Evolutionary conservation across 768 basidiomycete species (phyloP).

Genomic region (Gelatoporia subvermispora): DNA sequence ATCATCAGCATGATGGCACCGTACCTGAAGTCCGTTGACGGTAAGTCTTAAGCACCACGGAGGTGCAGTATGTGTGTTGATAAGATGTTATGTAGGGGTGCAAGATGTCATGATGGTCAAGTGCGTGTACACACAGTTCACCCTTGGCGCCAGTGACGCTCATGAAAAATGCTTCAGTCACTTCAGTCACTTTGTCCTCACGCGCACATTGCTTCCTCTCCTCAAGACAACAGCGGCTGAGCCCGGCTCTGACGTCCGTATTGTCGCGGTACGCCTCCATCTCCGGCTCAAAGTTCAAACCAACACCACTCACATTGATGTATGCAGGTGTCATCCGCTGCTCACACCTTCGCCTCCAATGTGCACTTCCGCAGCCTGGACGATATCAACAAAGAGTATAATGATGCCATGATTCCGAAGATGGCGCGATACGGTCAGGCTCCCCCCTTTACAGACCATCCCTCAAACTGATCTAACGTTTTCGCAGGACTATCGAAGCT

Average conservation of each 20-base stretch:
- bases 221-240: slow-evolving; percentile 44
- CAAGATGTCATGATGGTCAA: slow-evolving; percentile 39
- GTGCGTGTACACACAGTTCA: slow-evolving; percentile 22
- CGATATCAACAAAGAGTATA: slow-evolving; percentile 23
- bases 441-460: neutral
- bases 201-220: slow-evolving; percentile 47
- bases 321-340: slow-evolving; percentile 14
- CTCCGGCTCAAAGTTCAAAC: neutral
- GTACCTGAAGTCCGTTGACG: slow-evolving; percentile 21
- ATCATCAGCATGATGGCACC: neutral
- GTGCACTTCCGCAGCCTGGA: slow-evolving; percentile 18
- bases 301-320: neutral
- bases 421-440: slow-evolving; percentile 16
- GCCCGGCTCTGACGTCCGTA: slow-evolving; percentile 50
- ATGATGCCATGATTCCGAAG: slow-evolving; percentile 7
- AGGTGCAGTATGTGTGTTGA: neutral
- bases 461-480: neutral
- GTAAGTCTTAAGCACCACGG: slow-evolving; percentile 10
- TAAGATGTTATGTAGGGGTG: slow-evolving; percentile 26
- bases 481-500: slow-evolving; percentile 45
- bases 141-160: neutral
- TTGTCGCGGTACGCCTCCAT: slow-evolving; percentile 44
- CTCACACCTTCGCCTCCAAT: slow-evolving; percentile 5
- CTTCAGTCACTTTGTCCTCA: slow-evolving; percentile 54
- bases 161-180: slow-evolving; percentile 33